Base-by-base conservation (phyloP, 1,284 basidiomycete genomes). In the Rhodotorula sp. region DNA sequence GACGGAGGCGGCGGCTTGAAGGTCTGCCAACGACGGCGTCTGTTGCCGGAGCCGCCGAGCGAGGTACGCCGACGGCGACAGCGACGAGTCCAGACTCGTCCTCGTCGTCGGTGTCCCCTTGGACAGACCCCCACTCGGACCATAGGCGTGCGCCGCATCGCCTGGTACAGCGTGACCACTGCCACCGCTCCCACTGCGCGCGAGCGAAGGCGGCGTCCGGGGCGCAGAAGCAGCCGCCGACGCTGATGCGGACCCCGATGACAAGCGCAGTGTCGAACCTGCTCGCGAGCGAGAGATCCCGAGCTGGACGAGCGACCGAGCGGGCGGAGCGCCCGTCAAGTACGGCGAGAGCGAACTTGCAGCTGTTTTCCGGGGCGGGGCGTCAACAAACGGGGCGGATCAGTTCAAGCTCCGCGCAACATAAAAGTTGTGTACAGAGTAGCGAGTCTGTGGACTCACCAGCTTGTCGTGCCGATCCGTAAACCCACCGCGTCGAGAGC, bases 1-100 rank as follows among this genome's bases (percentile, higher is more conserved):
- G n/a, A n/a, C n/a, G n/a, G n/a, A n/a, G n/a, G 54, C 54, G 2
- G 54, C 68, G 5, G 34, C 28, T 49, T 72, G 71, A 45, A 72
- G 28, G 62, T 72, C 71, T 0, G 67, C 71, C 14, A 72, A 62
- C 15, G 50, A 58, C 0, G 71, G 71, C 0, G 67, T 60, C 7
- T 47, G 65, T 28, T 64, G 34, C 56, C 49, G 48, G 8, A 21
- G 38, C 48, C 48, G 31, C 5, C 19, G 34, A 45, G 55, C 38
- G 48, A 60, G 26, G 34, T 26, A 26, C 16, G 45, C 31, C n/a
- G 63, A 52, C 21, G 57, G 63, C 38, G 52, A 19, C 21, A 31
- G 28, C 43, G 58, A 60, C 34, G 55, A 23, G 23, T 18, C 19
- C 23, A 18, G 19, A 18, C 49, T 45, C 59, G 16, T 23, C 38